phyloP scores from a whole-genome alignment of 2,329 filamentous ascomycete genomes.

The Botrytis sinoallii region DNA sequence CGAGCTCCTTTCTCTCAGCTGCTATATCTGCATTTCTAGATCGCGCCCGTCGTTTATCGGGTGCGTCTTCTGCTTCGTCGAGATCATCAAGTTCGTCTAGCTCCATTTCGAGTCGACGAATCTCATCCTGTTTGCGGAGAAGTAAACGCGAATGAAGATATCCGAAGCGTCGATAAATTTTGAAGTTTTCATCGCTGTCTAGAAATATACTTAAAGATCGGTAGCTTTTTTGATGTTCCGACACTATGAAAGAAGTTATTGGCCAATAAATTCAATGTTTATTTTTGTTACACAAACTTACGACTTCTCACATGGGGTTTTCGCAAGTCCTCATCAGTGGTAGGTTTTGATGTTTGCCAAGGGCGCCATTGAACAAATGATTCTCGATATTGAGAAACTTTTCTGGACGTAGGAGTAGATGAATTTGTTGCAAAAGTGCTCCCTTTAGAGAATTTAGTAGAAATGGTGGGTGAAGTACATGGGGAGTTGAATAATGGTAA shows the following conservation, averaged over 20 bases:
- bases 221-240: constrained; percentile 37
- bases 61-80: constrained; percentile 17
- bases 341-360: not conserved
- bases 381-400: not conserved
- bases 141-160: constrained; percentile 42
- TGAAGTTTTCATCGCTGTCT: constrained; percentile 43
- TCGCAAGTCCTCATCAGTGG: not conserved
- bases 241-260: constrained; percentile 16
- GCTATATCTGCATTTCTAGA: constrained; percentile 20
- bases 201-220: constrained; percentile 42
- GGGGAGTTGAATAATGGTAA: constrained; percentile 5
- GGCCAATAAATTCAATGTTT: not conserved
- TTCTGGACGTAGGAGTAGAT: not conserved
- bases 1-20: not conserved
- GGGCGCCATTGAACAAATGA: not conserved
- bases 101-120: constrained; percentile 27
- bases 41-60: constrained; percentile 2
- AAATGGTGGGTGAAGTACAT: not conserved
- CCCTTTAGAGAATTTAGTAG: not conserved
- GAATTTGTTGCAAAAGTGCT: not conserved
- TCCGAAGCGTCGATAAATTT: constrained; percentile 43
- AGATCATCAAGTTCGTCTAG: constrained; percentile 25
- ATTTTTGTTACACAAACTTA: not conserved
- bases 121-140: constrained; percentile 28
- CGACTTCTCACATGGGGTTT: constrained; percentile 5